Percentiles rank a stretch among this genome's conserved stretches.
phyloP scores from a whole-genome alignment of 345 rosid genomes.

The Hibiscus trionum region DNA sequence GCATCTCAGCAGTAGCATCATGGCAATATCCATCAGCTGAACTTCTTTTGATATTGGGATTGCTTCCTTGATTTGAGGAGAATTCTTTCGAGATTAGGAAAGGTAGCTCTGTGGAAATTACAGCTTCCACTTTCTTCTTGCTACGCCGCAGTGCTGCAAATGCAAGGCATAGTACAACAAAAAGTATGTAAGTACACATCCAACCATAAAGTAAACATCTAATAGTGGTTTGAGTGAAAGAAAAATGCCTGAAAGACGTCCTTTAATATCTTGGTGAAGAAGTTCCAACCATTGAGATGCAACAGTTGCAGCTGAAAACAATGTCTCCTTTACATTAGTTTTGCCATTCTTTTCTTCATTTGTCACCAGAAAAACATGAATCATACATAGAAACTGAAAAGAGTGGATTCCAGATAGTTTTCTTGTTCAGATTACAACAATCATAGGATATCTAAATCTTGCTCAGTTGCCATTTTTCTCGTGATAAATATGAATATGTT shows the following conservation, averaged over 20 bases:
- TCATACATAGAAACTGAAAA: constrained; percentile 7
- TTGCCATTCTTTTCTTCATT: constrained; percentile 19
- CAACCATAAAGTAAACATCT: constrained; percentile 39
- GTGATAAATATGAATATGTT: not conserved
- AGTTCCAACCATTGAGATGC: constrained; percentile 96
- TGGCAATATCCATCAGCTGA: constrained; percentile 28
- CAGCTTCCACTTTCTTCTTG: constrained; percentile 77
- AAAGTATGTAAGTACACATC: not conserved
- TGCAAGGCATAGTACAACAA: constrained; percentile 10
- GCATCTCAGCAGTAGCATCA: constrained; percentile 30
- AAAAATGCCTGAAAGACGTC: constrained; percentile 71
- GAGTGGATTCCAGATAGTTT: not conserved
- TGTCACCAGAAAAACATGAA: constrained; percentile 14
- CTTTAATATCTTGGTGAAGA: constrained; percentile 85
- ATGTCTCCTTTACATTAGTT: constrained; percentile 18
- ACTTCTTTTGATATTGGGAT: constrained; percentile 17
- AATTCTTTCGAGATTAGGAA: constrained; percentile 68
- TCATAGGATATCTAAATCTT: not conserved
- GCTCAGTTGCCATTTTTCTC: not conserved
- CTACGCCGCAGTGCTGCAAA: constrained; percentile 78
- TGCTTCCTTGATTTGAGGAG: constrained; percentile 38
- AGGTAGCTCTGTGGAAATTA: constrained; percentile 68
- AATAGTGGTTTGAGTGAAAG: not conserved
- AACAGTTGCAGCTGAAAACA: constrained; percentile 72
- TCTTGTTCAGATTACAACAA: not conserved